Percentiles rank a stretch among this genome's conserved stretches.
Conservation (phyloP, 164 flowering plant species). For the Nymphaea colorata region DNA sequence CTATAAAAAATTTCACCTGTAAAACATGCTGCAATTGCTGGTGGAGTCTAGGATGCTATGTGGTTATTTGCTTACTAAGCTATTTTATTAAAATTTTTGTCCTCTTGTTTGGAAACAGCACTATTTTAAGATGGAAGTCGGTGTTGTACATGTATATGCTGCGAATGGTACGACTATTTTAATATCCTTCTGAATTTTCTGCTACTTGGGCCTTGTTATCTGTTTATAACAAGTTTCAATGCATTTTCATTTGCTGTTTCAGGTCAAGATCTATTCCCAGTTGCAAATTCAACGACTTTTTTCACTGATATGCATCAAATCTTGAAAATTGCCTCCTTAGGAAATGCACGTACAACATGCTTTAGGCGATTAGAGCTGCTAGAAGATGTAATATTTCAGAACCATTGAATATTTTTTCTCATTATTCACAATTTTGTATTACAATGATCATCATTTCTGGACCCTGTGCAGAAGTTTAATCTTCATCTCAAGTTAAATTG, state of each 20-base stretch:
- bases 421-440: too few relatives aligned
- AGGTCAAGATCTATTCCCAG: conserved; percentile 84
- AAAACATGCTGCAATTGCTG: too few relatives aligned
- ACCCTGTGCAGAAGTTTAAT: conserved; percentile 67
- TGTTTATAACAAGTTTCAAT: too few relatives aligned
- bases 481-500: conserved; percentile 97
- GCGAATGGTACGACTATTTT: too few relatives aligned
- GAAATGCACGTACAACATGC: conserved; percentile 79
- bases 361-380: conserved; percentile 79
- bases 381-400: conserved; percentile 44
- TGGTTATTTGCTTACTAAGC: too few relatives aligned
- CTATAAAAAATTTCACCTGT: too few relatives aligned
- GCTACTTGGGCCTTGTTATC: too few relatives aligned
- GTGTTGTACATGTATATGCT: conserved; percentile 84
- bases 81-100: too few relatives aligned
- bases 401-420: too few relatives aligned
- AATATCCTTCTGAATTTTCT: too few relatives aligned
- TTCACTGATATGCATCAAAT: conserved; percentile 88
- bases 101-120: conserved; percentile 48
- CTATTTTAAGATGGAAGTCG: conserved; percentile 86
- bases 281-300: conserved; percentile 85
- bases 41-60: too few relatives aligned
- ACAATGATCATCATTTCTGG: too few relatives aligned
- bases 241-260: conserved; percentile 9
- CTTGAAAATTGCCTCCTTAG: conserved; percentile 71